Base-by-base conservation (phyloP, 495 filamentous ascomycete species). In the Penicillium crystallinum region DNA sequence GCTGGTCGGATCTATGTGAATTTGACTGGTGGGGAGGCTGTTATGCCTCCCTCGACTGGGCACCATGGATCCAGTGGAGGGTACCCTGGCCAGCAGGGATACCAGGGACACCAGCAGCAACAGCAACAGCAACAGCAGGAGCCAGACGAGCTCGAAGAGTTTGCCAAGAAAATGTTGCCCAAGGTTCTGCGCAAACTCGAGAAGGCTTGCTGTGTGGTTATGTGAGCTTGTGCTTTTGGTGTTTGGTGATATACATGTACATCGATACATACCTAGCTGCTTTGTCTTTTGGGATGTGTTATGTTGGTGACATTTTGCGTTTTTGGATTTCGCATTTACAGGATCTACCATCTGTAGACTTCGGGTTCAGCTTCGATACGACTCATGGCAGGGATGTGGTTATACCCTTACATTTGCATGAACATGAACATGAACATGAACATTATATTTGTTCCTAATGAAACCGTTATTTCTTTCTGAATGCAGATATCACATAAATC, bases 1-100 rank as follows among this genome's bases (percentile, higher is more conserved):
- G 84, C 82, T 4, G 93, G 93, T 3, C 70, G 89, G 10, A 89
- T 98, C 9, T 95, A 87, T 60, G 71, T 89, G 19, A 82, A 88
- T 60, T 70, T 88, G 27, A 73, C 77, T 35, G 83, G 84, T 14
- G 82, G 82, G 11, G 67, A 80, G 48, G 83, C 84, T 11, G 65
- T 78, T 19, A 75, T 80, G 66, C 75, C 80, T 10, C 58, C 68
- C 1, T 76, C 74, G 46, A 70, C 77, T 14, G 53, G 53, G n/a
- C 54, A 66, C 37, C 62, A 70, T 43, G 59, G 58, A 8, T 56
- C 59, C 6, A 7, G n/a, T 34, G 37, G 38, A 7, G 23, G 7
- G 1, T 42, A 50, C 29, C 38, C 37, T 6, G 48, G 48, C 2
- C 48, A 50, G 14, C 48, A 50, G n/a, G 23, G 23, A 27, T 27